These are phyloP conservation scores for Fusarium miscanthi DNA, from an alignment of 2,329 filamentous ascomycete species.

Conservation along the genomic window DNA sequence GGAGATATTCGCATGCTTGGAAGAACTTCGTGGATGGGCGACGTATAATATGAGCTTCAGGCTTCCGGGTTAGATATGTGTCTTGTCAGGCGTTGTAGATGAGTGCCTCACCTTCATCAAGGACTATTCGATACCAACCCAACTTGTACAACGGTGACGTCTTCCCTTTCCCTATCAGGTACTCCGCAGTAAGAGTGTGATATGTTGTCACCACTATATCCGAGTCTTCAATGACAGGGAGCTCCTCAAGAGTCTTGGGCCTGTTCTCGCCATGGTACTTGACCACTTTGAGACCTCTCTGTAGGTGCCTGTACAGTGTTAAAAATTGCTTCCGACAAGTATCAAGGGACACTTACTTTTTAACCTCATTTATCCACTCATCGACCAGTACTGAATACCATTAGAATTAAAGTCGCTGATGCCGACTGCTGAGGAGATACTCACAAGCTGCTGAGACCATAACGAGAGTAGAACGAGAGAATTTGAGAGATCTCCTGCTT, in stretches of 20 bases:
- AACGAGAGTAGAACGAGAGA: background rate
- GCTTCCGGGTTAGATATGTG: rapidly evolving
- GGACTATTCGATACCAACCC: slow-evolving; percentile 55
- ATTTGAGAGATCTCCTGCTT: background rate
- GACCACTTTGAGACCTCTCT: background rate
- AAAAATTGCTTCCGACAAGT: rapidly evolving
- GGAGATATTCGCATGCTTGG: slow-evolving; percentile 54
- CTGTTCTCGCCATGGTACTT: slow-evolving; percentile 6
- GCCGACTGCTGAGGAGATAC: too few relatives aligned
- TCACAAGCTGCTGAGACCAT: background rate
- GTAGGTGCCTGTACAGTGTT: background rate
- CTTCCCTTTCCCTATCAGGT: background rate
- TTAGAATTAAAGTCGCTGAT: too few relatives aligned
- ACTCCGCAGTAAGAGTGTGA: slow-evolving; percentile 5
- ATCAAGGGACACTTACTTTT: background rate
- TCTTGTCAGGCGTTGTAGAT: rapidly evolving
- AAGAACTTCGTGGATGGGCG: slow-evolving; percentile 57
- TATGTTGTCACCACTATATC: slow-evolving; percentile 18
- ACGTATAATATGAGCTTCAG: slow-evolving; percentile 58
- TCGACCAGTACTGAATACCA: background rate
- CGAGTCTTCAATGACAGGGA: background rate
- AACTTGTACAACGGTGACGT: background rate
- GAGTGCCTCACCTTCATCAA: slow-evolving; percentile 55
- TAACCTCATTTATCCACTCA: slow-evolving; percentile 13
- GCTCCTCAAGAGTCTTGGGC: background rate